Base-by-base conservation (phyloP, 805 yeast species). In the Henningerozyma blattae region DNA sequence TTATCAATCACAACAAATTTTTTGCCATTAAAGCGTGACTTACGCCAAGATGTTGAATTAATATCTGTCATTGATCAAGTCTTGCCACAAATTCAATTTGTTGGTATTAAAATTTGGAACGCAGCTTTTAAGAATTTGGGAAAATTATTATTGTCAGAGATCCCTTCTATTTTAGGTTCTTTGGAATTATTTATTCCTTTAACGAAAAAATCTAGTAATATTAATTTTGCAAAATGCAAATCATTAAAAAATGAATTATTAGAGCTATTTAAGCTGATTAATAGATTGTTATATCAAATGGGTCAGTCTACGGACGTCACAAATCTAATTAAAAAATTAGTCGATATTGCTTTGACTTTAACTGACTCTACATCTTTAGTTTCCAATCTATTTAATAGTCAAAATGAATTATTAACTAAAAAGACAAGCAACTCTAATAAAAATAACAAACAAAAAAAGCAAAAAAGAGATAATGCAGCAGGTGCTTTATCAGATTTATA, bases 401-500 rank as follows among this genome's bases (percentile, higher is more conserved):
- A 34, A 14, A 20, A 1, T 8, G 27, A 24, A 12, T 27, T 35
- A 19, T 20, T 32, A 34, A 29, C 33, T 37, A 47, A 34, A 32
- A 43, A 32, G 4, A 46, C 47, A 16, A 37, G 30, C 6, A 44
- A 35, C 16, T 22, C 30, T 14, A 34, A 33, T 5, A 22, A 31
- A 12, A 34, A 35, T 24, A 37, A 34, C 22, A 42, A 35, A 19
- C 53, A 49, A 31, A 62, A 60, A 37, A 60, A 61, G 43, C 56
- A 65, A 33, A 68, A 61, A 46, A 65, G 64, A 45, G 70, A 65
- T 41, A 54, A 50, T 30, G 54, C 56, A 26, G 62, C 64, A 6
- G 59, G 59, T 18, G 74, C 85, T 4, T 56, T 77, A 40, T 70
- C 87, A 7, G 93, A 81, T 56, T 50, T 79, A 20, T 61, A 78